phyloP scores from a whole-genome alignment of 106 monocot genomes.

The Iris macrosiphon region DNA sequence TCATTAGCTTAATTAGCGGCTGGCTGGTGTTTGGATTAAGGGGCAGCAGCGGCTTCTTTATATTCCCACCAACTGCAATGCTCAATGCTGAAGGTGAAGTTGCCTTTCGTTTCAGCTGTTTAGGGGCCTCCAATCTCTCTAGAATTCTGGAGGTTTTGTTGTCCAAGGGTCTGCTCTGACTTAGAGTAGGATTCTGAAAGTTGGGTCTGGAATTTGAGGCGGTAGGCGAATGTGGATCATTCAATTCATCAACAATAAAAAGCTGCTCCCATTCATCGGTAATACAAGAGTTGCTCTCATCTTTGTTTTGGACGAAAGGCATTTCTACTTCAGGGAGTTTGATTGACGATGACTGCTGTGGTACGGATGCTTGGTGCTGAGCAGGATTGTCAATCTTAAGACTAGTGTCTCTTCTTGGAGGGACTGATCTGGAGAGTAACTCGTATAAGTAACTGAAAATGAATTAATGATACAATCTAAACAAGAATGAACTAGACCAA shows the following conservation, averaged over 20 bases:
- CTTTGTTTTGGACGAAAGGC: slow-evolving; percentile 8
- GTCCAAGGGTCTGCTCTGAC: slow-evolving; percentile 33
- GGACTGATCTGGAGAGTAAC: slow-evolving; percentile 39
- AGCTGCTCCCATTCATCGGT: slow-evolving; percentile 71
- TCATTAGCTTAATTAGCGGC: slow-evolving; percentile 55
- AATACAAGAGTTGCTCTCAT: slow-evolving; percentile 23
- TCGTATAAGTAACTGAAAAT: not conserved
- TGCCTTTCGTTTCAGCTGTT: slow-evolving; percentile 28
- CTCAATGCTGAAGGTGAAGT: slow-evolving; percentile 13
- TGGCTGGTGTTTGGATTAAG: slow-evolving; percentile 40
- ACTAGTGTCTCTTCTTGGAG: slow-evolving; percentile 3
- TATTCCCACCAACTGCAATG: not conserved
- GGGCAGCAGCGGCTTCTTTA: slow-evolving; percentile 46
- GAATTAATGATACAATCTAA: not conserved
- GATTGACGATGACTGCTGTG: slow-evolving; percentile 9
- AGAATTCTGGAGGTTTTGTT: slow-evolving; percentile 75
- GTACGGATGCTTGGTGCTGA: slow-evolving; percentile 10
- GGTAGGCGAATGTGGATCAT: slow-evolving; percentile 13
- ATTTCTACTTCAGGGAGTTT: slow-evolving; percentile 17
- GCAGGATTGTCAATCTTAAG: not conserved
- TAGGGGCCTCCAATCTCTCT: slow-evolving; percentile 73
- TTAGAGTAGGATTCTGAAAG: not conserved
- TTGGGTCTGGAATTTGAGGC: slow-evolving; percentile 10
- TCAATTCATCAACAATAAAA: slow-evolving; percentile 42
- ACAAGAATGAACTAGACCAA: not conserved